Conservation (phyloP, 202 grass and related monocot genomes). For the Brachypodium distachyon region DNA sequence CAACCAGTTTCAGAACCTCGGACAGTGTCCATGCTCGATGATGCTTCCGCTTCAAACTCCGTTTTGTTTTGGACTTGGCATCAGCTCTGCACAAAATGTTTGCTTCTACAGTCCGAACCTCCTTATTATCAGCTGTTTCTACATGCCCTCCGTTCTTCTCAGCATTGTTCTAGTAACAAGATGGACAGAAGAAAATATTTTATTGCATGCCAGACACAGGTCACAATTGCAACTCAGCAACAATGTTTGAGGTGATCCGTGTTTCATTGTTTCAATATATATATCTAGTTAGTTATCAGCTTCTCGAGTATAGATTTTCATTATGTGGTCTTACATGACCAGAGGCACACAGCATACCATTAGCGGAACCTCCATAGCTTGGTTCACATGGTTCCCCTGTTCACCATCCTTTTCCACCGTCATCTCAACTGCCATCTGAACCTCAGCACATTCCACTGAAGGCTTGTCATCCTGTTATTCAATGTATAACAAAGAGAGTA, state of each 20-base stretch:
- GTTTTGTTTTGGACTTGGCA: constrained; percentile 29
- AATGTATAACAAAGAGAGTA: not conserved
- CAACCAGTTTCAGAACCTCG: constrained; percentile 89
- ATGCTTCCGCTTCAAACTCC: constrained; percentile 66
- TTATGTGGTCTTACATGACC: not conserved
- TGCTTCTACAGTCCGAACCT: not conserved
- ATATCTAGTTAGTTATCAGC: constrained; percentile 1
- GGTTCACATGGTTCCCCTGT: constrained; percentile 15
- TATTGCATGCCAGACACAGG: not conserved
- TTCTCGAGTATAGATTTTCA: constrained; percentile 2
- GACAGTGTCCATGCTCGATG: constrained; percentile 88
- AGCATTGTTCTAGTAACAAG: constrained; percentile 28
- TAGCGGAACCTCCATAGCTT: constrained; percentile 25
- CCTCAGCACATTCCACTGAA: constrained; percentile 12
- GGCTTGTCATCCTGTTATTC: constrained; percentile 20
- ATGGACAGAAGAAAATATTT: constrained; percentile 1
- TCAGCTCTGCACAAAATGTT: not conserved
- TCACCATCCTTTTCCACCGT: constrained; percentile 35
- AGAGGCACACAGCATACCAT: constrained; percentile 15
- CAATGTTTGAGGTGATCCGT: not conserved
- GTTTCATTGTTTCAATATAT: not conserved
- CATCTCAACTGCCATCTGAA: constrained; percentile 13
- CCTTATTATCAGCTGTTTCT: constrained; percentile 9
- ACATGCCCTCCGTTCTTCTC: constrained; percentile 2
- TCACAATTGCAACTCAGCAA: not conserved